These are phyloP conservation scores for Hymenoscyphus albidus DNA, from an alignment of 2,329 filamentous ascomycete species.

Conservation along the genomic window DNA sequence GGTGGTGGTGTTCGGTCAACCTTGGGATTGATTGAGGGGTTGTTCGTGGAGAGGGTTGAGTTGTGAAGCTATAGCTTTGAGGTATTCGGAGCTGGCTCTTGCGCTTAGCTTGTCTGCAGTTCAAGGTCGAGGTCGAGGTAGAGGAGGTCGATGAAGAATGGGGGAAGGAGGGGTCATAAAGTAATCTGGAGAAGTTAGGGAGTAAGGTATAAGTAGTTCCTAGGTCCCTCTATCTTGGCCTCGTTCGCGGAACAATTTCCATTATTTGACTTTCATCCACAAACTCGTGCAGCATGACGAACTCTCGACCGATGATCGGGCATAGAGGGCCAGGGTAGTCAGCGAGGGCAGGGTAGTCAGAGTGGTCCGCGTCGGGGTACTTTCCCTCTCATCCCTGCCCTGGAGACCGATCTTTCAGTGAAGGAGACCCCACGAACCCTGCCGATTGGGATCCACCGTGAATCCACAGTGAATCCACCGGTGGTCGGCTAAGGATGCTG, in stretches of 20 bases:
- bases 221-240: neutral
- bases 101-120: neutral
- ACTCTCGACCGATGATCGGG: slow-evolving; percentile 28
- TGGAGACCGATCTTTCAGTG: neutral
- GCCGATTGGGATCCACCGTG: slow-evolving; percentile 1
- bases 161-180: slow-evolving; percentile 22
- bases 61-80: slow-evolving; percentile 6
- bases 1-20: neutral
- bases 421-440: neutral
- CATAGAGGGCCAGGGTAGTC: slow-evolving; percentile 3
- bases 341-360: no score
- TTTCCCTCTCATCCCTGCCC: neutral
- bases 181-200: slow-evolving; percentile 20
- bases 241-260: slow-evolving; percentile 26
- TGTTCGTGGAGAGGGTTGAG: neutral
- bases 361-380: slow-evolving; percentile 19
- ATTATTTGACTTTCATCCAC: slow-evolving; percentile 21
- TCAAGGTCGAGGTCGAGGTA: no score
- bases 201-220: slow-evolving; percentile 21
- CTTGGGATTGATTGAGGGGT: neutral
- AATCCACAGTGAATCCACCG: neutral
- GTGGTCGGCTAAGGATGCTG: neutral
- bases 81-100: neutral
- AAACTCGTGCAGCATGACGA: slow-evolving; percentile 19
- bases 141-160: slow-evolving; percentile 7